Conservation (phyloP, 2,329 filamentous ascomycete genomes). For the Cladosporium sp. region DNA sequence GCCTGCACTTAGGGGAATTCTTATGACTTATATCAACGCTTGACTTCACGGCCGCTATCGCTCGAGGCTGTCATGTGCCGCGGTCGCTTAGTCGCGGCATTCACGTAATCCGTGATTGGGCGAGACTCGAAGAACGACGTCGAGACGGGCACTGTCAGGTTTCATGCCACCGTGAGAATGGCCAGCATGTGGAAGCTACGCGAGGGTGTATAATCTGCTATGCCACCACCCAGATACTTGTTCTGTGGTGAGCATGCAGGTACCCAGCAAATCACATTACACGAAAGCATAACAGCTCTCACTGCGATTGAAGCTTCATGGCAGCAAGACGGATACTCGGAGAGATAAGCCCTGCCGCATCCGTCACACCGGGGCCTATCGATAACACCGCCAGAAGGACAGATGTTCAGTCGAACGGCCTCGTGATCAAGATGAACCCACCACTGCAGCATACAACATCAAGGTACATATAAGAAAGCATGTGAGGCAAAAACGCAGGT, state of each 20-base stretch:
- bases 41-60: neutral
- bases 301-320: no score
- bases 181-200: neutral
- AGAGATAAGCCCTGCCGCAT: neutral
- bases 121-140: neutral
- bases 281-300: neutral
- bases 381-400: neutral
- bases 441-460: neutral
- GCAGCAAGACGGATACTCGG: neutral
- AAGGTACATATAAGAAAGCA: neutral
- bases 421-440: neutral
- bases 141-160: neutral
- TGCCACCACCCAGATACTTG: neutral
- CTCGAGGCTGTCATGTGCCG: slow-evolving; percentile 6
- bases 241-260: neutral
- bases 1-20: slow-evolving; percentile 11
- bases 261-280: slow-evolving; percentile 10
- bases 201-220: neutral
- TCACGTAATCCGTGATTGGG: slow-evolving; percentile 11
- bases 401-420: neutral
- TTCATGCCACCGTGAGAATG: neutral
- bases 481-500: slow-evolving; percentile 14
- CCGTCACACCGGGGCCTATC: neutral
- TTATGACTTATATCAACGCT: slow-evolving; percentile 13
- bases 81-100: slow-evolving; percentile 10